Base-by-base conservation (phyloP, 768 basidiomycete species). In the Termitomyces sp. region DNA sequence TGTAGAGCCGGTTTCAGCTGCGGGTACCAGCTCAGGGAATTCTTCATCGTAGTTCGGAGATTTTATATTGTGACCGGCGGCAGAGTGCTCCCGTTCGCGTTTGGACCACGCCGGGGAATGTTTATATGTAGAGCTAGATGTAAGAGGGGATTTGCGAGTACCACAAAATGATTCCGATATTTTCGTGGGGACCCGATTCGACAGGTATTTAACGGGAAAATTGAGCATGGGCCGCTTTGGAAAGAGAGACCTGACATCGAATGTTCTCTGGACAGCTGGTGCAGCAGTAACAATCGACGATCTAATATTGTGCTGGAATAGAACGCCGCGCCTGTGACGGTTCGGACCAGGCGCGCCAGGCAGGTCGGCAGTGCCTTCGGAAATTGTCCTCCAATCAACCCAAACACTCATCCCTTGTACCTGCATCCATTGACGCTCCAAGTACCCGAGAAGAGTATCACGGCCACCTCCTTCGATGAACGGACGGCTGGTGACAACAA, bases 401-500 rank as follows among this genome's bases (percentile, higher is more conserved):
- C 77, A 77, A 18, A 55, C n/a, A 47, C 20, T 47, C 28, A 46
- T 50, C 20, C 60, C 58, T 35, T 56, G 61, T 54, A 60, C 55
- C 9, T 54, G 33, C 14, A 62, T 58, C 72, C 71, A 75, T 32
- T 69, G 49, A 18, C 46, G 58, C 55, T 77, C 75, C 69, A 68
- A 63, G 36, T 38, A 44, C 7, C 81, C 82, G 18, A 84, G 72
- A 2, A 85, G 72, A 1, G 80, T 82, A 5, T 64, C 18, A 12
- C 57, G 59, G 5, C 75, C 80, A 13, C 67, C 67, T 3, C 58
- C 56, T 26, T 48, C 43, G 5, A 83, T 60, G 63, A 85, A 84
- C 2, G 35, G 49, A 8, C 74, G 74, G 60, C 72, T 76, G 0
- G 81, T 74, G 23, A 82, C 77, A 47, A 85, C 68, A 18, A 82